Percentiles rank a stretch among this genome's conserved stretches.
Evolutionary conservation across 2,329 filamentous ascomycete genomes (phyloP).

Genomic region (Mycocentrospora acerina): DNA sequence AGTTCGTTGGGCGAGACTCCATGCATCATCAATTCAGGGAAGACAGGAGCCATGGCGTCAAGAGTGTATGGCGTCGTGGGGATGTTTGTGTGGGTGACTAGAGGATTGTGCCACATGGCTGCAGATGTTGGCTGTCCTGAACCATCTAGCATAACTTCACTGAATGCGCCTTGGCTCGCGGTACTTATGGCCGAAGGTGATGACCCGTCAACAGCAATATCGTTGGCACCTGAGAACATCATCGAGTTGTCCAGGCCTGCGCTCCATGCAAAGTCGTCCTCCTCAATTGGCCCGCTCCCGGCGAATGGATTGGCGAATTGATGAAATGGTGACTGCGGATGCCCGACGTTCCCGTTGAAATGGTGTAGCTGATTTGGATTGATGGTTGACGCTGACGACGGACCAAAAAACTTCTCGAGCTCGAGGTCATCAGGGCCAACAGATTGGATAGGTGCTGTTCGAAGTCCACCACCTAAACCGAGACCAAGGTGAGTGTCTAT

Average conservation of each 20-base stretch:
- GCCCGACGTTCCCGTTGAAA: slow-evolving; percentile 74
- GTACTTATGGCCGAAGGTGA: slow-evolving; percentile 96
- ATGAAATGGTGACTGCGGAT: slow-evolving; percentile 53
- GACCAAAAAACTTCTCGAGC: slow-evolving; percentile 70
- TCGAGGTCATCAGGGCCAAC: slow-evolving; percentile 63
- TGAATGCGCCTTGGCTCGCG: slow-evolving; percentile 86
- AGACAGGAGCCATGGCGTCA: slow-evolving; percentile 72
- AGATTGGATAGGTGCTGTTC: slow-evolving; percentile 68
- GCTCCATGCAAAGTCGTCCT: slow-evolving; percentile 85
- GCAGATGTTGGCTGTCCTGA: slow-evolving; percentile 43
- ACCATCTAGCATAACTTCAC: slow-evolving; percentile 88
- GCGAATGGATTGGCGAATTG: slow-evolving; percentile 55
- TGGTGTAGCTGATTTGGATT: slow-evolving; percentile 77
- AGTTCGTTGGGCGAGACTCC: slow-evolving; percentile 78
- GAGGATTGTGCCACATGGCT: slow-evolving; percentile 42
- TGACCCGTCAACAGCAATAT: slow-evolving; percentile 85
- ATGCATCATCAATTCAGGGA: slow-evolving; percentile 67
- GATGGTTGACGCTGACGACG: slow-evolving; percentile 56
- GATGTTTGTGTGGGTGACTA: slow-evolving; percentile 70
- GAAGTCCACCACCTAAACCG: slow-evolving; percentile 67
- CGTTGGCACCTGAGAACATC: slow-evolving; percentile 58
- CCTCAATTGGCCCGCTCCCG: slow-evolving; percentile 61
- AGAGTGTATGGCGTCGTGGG: slow-evolving; percentile 68
- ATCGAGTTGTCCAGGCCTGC: slow-evolving; percentile 75
- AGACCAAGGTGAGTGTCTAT: slow-evolving; percentile 77